Conservation (phyloP, 139 green algal species). For the Coelastrella sp. region DNA sequence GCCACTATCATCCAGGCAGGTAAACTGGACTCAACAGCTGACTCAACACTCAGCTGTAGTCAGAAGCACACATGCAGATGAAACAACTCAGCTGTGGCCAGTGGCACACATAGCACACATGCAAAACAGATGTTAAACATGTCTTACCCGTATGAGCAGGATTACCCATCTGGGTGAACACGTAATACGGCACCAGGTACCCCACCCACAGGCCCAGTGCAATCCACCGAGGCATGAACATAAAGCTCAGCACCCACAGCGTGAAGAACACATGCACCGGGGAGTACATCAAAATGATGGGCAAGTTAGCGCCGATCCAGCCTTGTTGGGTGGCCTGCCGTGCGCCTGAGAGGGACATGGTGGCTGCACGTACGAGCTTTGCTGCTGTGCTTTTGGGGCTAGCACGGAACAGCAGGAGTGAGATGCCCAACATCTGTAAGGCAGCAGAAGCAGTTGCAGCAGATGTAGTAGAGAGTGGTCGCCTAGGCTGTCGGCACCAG, state of each 20-base stretch:
- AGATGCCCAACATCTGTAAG: slow-evolving; percentile 58
- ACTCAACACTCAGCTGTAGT: too few relatives aligned
- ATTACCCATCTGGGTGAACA: slow-evolving; percentile 60
- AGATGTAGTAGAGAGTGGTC: background rate
- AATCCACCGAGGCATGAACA: slow-evolving; percentile 52
- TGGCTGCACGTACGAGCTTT: background rate
- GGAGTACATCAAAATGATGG: slow-evolving; percentile 72
- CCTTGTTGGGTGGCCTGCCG: slow-evolving; percentile 21
- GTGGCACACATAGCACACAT: too few relatives aligned
- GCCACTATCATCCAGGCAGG: too few relatives aligned
- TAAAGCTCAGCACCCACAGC: slow-evolving; percentile 56
- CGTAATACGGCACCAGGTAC: slow-evolving; percentile 77
- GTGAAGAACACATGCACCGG: slow-evolving; percentile 62
- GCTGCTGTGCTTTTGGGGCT: slow-evolving; percentile 1
- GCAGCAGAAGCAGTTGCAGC: background rate
- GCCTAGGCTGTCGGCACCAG: too few relatives aligned
- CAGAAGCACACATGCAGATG: too few relatives aligned
- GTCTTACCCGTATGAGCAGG: slow-evolving; percentile 80
- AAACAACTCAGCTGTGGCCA: too few relatives aligned
- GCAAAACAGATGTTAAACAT: background rate
- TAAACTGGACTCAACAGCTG: too few relatives aligned
- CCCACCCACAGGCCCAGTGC: slow-evolving; percentile 42
- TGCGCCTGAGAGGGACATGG: background rate
- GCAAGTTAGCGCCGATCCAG: slow-evolving; percentile 51
- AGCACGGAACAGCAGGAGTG: slow-evolving; percentile 63